Conservation (phyloP, 306 rosid genomes). For the Gynostemma pentaphyllum region DNA sequence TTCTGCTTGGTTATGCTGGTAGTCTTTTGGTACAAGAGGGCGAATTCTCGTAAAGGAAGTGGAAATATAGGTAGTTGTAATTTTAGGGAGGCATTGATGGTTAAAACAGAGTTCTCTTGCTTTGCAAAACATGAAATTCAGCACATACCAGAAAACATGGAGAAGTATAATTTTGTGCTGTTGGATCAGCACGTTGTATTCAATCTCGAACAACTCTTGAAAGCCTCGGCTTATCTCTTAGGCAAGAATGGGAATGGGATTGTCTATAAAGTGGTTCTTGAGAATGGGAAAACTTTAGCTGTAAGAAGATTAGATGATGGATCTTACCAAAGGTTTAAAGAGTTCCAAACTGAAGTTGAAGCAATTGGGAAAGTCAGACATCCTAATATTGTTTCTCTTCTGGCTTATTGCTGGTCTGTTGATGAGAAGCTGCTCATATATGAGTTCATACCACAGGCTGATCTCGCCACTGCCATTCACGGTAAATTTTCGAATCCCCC, state of each 20-base stretch:
- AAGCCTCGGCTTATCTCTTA: conserved; percentile 88
- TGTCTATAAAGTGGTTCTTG: conserved; percentile 91
- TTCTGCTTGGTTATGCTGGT: conserved; percentile 68
- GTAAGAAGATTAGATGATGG: conserved; percentile 94
- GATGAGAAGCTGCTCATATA: conserved; percentile 94
- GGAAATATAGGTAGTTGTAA: conserved; percentile 8
- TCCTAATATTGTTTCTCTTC: conserved; percentile 70
- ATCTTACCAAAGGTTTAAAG: conserved; percentile 88
- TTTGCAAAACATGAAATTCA: conserved; percentile 60
- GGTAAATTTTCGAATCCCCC: conserved; percentile 27
- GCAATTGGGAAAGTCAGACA: conserved; percentile 88
- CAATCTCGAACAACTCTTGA: conserved; percentile 85
- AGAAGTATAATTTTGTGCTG: conserved; percentile 73
- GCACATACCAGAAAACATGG: conserved; percentile 52
- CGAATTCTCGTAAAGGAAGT: conserved; percentile 14
- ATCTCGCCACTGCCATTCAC: conserved; percentile 75
- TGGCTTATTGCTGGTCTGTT: conserved; percentile 92
- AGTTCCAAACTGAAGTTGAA: conserved; percentile 89
- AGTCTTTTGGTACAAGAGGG: conserved; percentile 69
- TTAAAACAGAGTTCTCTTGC: conserved; percentile 56
- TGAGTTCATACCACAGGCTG: conserved; percentile 76
- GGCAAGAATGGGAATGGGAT: conserved; percentile 93
- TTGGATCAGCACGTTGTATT: conserved; percentile 61
- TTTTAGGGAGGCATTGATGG: conserved; percentile 37
- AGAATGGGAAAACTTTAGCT: conserved; percentile 68